Evolutionary conservation across 2,329 filamentous ascomycete genomes (phyloP).

Genomic region (Pseudocercospora crystallina): DNA sequence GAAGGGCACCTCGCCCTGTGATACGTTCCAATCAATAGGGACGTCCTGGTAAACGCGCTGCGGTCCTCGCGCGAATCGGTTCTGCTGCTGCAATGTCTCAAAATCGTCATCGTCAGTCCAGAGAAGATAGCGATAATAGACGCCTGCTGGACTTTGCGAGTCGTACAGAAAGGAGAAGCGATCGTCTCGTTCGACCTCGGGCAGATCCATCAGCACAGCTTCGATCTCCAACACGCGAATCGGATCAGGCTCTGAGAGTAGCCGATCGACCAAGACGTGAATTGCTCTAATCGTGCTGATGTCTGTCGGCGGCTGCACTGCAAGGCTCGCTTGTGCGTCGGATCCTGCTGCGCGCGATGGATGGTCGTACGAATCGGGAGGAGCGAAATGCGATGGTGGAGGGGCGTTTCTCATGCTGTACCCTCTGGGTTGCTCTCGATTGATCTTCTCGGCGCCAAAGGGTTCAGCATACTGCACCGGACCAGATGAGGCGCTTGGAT

Average conservation of each 20-base stretch:
- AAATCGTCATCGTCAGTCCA: constrained; percentile 59
- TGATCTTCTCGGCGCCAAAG: constrained; percentile 32
- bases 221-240: constrained; percentile 75
- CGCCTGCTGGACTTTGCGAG: constrained; percentile 70
- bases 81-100: constrained; percentile 39
- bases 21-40: constrained; percentile 73
- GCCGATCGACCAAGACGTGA: constrained; percentile 79
- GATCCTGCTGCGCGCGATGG: constrained; percentile 12
- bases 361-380: constrained; percentile 69
- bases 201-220: constrained; percentile 82
- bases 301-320: constrained; percentile 70
- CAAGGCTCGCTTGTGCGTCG: constrained; percentile 29
- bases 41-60: constrained; percentile 66
- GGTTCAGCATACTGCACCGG: constrained; percentile 23
- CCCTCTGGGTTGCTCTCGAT: constrained; percentile 32
- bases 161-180: constrained; percentile 96
- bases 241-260: constrained; percentile 61
- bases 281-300: constrained; percentile 78
- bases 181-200: constrained; percentile 80
- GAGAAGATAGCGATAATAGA: constrained; percentile 90
- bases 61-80: constrained; percentile 38
- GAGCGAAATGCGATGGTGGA: constrained; percentile 64
- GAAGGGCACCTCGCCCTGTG: constrained; percentile 71
- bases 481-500: constrained; percentile 10
- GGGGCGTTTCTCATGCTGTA: constrained; percentile 43